Evolutionary conservation across 495 filamentous ascomycete genomes (phyloP).

Genomic region (Xylaria intraflava): DNA sequence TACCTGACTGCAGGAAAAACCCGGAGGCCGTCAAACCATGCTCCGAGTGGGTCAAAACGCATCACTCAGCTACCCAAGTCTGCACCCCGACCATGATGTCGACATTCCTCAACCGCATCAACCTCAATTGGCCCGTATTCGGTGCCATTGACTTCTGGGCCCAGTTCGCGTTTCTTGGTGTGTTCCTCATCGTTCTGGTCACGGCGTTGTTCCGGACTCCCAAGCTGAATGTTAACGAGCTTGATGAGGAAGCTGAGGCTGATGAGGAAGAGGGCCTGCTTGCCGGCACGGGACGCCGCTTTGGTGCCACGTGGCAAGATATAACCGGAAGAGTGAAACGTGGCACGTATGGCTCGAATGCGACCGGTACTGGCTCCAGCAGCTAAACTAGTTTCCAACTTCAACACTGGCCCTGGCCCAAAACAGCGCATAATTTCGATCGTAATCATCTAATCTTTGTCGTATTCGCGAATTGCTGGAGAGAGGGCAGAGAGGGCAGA

Average conservation of each 20-base stretch:
- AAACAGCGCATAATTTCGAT: too few species aligned
- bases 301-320: conserved; percentile 83
- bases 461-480: too few species aligned
- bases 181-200: conserved; percentile 73
- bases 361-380: neutral
- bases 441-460: too few species aligned
- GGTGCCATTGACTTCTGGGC: conserved; percentile 92
- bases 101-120: conserved; percentile 88
- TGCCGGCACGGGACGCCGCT: conserved; percentile 68
- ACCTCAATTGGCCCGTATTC: conserved; percentile 94
- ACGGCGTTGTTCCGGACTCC: conserved; percentile 75
- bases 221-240: conserved; percentile 60
- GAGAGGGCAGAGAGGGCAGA: neutral
- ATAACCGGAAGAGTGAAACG: conserved; percentile 51
- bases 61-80: conserved; percentile 55
- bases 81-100: conserved; percentile 88
- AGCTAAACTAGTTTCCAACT: neutral
- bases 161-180: conserved; percentile 80
- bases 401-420: too few species aligned
- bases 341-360: conserved; percentile 2
- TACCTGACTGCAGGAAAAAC: conserved; percentile 74
- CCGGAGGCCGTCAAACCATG: conserved; percentile 69
- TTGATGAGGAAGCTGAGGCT: conserved; percentile 86
- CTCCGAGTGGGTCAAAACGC: conserved; percentile 59
- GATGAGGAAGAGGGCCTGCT: conserved; percentile 92